Conservation (phyloP, 202 grass and related monocot species). For the Cymbopogon flexuosus region DNA sequence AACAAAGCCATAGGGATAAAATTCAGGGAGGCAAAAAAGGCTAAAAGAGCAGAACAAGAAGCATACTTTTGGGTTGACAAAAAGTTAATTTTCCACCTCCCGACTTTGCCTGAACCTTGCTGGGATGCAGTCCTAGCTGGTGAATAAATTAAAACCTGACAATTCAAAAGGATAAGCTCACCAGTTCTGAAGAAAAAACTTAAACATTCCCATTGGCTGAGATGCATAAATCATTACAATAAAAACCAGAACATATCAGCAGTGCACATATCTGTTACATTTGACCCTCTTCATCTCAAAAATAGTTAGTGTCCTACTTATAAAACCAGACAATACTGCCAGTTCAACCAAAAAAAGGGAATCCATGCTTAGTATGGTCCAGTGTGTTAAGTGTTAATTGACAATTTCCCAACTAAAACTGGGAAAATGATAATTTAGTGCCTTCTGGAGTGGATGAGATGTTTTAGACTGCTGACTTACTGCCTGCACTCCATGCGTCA, state of each 20-base stretch:
- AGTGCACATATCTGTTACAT: background rate
- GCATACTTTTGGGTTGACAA: conserved; percentile 96
- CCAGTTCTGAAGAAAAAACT: background rate
- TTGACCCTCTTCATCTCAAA: background rate
- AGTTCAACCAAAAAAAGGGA: background rate
- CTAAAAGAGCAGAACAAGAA: conserved; percentile 14
- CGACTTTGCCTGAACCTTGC: conserved; percentile 94
- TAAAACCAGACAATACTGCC: background rate
- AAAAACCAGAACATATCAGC: background rate
- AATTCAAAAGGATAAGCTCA: conserved; percentile 31
- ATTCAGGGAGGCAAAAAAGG: background rate
- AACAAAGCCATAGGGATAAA: background rate
- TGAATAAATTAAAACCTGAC: conserved; percentile 91
- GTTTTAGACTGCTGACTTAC: background rate
- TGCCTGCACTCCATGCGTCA: background rate
- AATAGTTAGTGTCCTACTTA: background rate
- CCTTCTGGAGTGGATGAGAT: background rate
- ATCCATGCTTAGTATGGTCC: background rate
- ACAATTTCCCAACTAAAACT: background rate
- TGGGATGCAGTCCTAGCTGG: conserved; percentile 90
- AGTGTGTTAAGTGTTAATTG: background rate
- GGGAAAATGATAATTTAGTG: background rate
- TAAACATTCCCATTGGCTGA: background rate
- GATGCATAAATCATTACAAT: background rate
- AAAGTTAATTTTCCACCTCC: conserved; percentile 97